A percentile compares a stretch with the other conserved stretches of the same genome.
These are phyloP conservation scores for Leptosphaerulina australis DNA, from an alignment of 2,329 filamentous ascomycete species.

Conservation along the genomic window DNA sequence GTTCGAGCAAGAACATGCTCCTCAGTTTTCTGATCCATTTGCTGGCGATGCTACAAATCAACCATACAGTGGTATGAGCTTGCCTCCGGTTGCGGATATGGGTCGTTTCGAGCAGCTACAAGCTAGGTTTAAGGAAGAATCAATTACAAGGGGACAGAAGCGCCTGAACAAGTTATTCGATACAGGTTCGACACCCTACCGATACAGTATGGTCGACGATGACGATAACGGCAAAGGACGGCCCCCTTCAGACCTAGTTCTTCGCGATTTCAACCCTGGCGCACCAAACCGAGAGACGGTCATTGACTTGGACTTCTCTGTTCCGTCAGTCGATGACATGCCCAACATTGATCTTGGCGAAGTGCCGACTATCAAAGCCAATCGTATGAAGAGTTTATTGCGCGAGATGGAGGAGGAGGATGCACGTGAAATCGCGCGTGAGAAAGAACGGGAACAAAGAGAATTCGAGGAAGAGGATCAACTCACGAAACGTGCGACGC, in stretches of 20 bases:
- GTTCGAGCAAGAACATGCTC: conserved; percentile 57
- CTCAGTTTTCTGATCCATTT: conserved; percentile 54
- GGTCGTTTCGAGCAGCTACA: conserved; percentile 49
- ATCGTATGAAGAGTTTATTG: conserved; percentile 57
- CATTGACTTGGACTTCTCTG: conserved; percentile 65
- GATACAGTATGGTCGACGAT: conserved; percentile 60
- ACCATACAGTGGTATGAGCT: conserved; percentile 44
- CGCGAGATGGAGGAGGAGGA: conserved; percentile 52
- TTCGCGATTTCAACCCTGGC: conserved; percentile 52
- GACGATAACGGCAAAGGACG: conserved; percentile 48
- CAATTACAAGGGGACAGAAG: conserved; percentile 62
- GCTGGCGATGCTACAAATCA: conserved; percentile 39
- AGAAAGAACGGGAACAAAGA: conserved; percentile 60
- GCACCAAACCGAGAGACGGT: conserved; percentile 57
- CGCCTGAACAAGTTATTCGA: conserved; percentile 65
- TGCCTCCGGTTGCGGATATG: conserved; percentile 41
- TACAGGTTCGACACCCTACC: conserved; percentile 61
- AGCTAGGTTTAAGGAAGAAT: conserved; percentile 62
- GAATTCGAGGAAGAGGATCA: conserved; percentile 28
- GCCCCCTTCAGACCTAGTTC: conserved; percentile 62
- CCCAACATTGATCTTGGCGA: conserved; percentile 55
- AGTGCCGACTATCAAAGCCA: conserved; percentile 63
- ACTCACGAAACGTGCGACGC: conserved; percentile 47
- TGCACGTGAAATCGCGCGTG: conserved; percentile 43
- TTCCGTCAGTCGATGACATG: conserved; percentile 40